Conservation (phyloP, 2,329 filamentous ascomycete species). For the Neonectria sp. region DNA sequence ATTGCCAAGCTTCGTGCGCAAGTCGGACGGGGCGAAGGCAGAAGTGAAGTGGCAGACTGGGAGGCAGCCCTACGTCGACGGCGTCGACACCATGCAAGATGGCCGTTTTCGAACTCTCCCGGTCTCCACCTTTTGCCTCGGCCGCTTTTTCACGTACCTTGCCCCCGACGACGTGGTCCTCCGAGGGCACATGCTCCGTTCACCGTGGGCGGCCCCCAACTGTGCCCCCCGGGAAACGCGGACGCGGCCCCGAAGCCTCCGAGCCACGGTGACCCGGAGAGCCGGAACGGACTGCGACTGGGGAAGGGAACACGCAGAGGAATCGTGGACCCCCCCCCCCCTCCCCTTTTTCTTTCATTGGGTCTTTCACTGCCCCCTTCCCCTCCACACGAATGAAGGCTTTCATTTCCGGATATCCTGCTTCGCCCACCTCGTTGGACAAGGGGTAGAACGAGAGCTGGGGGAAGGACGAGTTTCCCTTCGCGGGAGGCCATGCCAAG, state of each 20-base stretch:
- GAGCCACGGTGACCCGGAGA: constrained; percentile 28
- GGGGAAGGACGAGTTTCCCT: neutral
- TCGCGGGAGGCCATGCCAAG: constrained; percentile 20
- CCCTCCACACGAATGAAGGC: neutral
- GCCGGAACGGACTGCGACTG: constrained; percentile 19
- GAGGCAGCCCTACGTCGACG: constrained; percentile 26
- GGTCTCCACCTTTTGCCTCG: constrained; percentile 18
- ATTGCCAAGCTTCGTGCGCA: neutral
- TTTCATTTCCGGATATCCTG: constrained; percentile 23
- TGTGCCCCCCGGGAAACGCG: constrained; percentile 6
- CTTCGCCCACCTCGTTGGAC: constrained; percentile 8
- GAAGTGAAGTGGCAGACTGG: neutral
- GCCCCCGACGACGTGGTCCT: constrained; percentile 1
- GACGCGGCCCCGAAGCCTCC: constrained; percentile 9
- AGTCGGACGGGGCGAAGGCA: neutral
- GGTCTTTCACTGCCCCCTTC: neutral
- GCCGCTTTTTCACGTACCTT: constrained; percentile 7
- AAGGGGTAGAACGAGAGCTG: neutral
- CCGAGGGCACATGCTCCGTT: constrained; percentile 15
- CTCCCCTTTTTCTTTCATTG: neutral
- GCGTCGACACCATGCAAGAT: constrained; percentile 26
- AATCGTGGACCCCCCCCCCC: no score
- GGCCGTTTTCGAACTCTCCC: constrained; percentile 10
- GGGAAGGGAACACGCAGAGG: neutral
- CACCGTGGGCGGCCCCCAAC: constrained; percentile 23